These are phyloP conservation scores for Collybia sordida DNA, from an alignment of 768 basidiomycete species.

Conservation along the genomic window DNA sequence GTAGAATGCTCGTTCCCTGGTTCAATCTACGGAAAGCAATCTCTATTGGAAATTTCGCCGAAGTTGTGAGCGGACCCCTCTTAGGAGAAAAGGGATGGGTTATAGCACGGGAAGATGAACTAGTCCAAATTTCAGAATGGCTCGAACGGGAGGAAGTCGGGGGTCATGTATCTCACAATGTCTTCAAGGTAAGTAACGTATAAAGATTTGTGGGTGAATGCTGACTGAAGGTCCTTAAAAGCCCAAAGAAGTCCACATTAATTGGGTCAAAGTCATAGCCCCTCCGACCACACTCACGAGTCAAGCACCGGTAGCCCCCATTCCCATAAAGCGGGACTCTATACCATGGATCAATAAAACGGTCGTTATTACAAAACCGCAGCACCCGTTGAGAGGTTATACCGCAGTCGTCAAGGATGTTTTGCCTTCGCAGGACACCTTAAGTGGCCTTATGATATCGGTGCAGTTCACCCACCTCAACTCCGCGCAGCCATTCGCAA, in stretches of 20 bases:
- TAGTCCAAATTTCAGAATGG: background rate
- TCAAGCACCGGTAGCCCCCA: background rate
- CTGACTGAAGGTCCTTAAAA: no score
- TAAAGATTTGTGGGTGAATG: no score
- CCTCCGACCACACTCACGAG: background rate
- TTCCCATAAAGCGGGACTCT: background rate
- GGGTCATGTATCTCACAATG: background rate
- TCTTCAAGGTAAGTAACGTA: no score
- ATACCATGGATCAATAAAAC: background rate
- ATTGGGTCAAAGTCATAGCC: slow-evolving; percentile 3
- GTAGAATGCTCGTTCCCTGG: background rate
- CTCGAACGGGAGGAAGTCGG: background rate
- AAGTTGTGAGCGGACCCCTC: slow-evolving; percentile 1
- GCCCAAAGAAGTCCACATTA: background rate
- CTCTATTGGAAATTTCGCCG: background rate
- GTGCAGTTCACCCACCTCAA: background rate
- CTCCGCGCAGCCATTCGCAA: background rate
- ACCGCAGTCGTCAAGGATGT: background rate
- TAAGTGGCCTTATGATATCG: background rate
- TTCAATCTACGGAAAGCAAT: background rate
- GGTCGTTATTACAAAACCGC: background rate
- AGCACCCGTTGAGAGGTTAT: slow-evolving; percentile 2
- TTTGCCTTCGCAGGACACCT: slow-evolving; percentile 1
- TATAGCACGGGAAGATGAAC: background rate
- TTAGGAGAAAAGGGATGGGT: slow-evolving; percentile 5